Evolutionary conservation across 192 early-diverging fungal species (phyloP).

Genomic region (Podochytrium sp.): DNA sequence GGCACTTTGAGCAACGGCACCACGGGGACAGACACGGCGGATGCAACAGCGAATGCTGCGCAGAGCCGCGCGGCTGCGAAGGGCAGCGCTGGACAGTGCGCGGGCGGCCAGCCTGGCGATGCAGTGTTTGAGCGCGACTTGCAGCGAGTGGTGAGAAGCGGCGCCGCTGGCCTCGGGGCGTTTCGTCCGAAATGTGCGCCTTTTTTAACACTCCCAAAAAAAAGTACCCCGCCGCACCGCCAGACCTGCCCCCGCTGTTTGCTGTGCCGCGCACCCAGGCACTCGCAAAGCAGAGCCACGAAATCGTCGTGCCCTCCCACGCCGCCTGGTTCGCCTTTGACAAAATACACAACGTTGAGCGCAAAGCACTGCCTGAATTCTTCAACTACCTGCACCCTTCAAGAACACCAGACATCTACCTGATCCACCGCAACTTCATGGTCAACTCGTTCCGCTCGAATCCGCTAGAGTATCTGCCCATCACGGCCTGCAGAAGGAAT

Average conservation of each 20-base stretch:
- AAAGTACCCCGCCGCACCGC: not conserved
- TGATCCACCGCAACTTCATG: conserved; percentile 96
- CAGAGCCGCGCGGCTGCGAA: too few species aligned
- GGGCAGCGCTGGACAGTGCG: too few species aligned
- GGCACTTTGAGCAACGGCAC: too few species aligned
- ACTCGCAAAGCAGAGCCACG: conserved; percentile 40
- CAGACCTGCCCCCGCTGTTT: conserved; percentile 10
- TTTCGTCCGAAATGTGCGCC: not conserved
- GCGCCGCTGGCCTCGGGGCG: too few species aligned
- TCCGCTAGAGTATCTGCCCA: conserved; percentile 93
- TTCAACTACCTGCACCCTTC: conserved; percentile 90
- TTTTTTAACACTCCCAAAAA: not conserved
- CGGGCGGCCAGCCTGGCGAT: too few species aligned
- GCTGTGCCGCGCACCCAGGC: conserved; percentile 24
- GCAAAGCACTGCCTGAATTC: conserved; percentile 91
- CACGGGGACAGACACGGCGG: too few species aligned
- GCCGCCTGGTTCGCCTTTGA: conserved; percentile 91
- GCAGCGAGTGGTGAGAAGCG: too few species aligned
- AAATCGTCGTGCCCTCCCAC: conserved; percentile 76
- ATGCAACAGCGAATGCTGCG: too few species aligned
- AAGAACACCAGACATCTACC: conserved; percentile 91
- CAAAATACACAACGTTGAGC: conserved; percentile 85
- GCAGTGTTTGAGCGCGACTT: too few species aligned
- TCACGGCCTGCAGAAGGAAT: conserved; percentile 95
- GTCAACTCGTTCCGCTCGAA: conserved; percentile 97